Evolutionary conservation across 2,329 filamentous ascomycete species (phyloP).

Genomic region (Volutella citrinella): DNA sequence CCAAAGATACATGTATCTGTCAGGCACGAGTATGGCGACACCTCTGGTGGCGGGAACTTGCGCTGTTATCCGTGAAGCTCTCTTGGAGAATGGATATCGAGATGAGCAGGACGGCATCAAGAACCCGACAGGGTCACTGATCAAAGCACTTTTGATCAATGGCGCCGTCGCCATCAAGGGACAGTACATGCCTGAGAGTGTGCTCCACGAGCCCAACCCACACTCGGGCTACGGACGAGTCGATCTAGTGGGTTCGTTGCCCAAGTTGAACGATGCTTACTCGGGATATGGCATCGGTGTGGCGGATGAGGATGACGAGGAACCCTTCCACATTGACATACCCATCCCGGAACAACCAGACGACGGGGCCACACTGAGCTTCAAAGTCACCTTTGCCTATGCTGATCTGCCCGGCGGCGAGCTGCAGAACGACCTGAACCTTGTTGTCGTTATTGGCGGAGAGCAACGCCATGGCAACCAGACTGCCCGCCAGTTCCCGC

Average conservation of each 20-base stretch:
- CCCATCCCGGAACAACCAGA: not conserved
- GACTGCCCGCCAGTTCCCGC: not conserved
- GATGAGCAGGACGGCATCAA: not conserved
- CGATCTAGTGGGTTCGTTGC: too few species aligned
- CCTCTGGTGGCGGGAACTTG: constrained; percentile 1
- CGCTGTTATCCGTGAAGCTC: not conserved
- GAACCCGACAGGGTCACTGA: not conserved
- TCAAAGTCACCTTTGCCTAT: constrained; percentile 1
- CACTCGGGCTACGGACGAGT: constrained; percentile 2
- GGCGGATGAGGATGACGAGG: not conserved
- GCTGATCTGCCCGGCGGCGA: constrained; percentile 1
- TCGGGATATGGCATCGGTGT: constrained; percentile 2
- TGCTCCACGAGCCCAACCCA: not conserved
- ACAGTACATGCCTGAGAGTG: not conserved
- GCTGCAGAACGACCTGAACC: constrained; percentile 1
- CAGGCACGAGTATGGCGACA: constrained; percentile 4
- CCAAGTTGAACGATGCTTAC: too few species aligned
- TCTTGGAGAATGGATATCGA: not conserved
- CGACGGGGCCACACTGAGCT: not conserved
- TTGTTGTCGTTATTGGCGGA: not conserved
- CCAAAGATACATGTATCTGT: not conserved
- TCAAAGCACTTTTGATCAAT: constrained; percentile 4
- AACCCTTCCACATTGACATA: not conserved
- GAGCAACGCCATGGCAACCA: constrained; percentile 1
- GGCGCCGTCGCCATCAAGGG: not conserved